These are phyloP conservation scores for Coniochaeta hoffmannii DNA, from an alignment of 2,329 filamentous ascomycete genomes.

Conservation along the genomic window DNA sequence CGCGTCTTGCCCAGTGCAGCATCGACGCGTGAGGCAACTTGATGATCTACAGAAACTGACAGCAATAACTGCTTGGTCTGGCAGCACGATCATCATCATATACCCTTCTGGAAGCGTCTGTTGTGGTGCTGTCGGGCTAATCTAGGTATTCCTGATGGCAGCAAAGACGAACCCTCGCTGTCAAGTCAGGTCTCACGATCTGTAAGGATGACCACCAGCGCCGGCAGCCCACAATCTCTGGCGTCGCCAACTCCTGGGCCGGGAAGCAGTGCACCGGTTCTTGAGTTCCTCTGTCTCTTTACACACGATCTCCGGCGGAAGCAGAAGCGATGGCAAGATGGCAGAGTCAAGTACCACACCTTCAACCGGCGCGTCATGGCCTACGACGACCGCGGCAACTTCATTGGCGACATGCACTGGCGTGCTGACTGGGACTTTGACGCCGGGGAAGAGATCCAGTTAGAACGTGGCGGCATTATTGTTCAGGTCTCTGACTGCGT, in stretches of 20 bases:
- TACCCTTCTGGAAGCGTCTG: no score
- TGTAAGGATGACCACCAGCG: conserved; percentile 15
- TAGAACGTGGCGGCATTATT: conserved; percentile 68
- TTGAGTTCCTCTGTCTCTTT: conserved; percentile 80
- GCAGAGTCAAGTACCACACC: conserved; percentile 75
- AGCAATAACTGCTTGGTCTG: no score
- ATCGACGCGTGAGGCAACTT: no score
- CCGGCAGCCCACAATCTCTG: not conserved
- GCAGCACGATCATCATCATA: no score
- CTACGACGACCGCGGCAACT: conserved; percentile 73
- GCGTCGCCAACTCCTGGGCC: conserved; percentile 12
- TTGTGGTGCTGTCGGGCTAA: not conserved
- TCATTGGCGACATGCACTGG: conserved; percentile 81
- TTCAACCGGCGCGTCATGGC: conserved; percentile 92
- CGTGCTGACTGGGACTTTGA: conserved; percentile 58
- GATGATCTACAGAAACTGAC: no score
- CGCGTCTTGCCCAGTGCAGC: no score
- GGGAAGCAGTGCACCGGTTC: conserved; percentile 64
- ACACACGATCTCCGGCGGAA: conserved; percentile 80
- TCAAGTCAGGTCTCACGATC: no score
- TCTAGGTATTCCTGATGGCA: not conserved
- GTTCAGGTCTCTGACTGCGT: conserved; percentile 74
- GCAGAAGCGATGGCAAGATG: conserved; percentile 91
- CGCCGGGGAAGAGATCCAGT: conserved; percentile 73
- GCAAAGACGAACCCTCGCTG: not conserved